Base-by-base conservation (phyloP, 2,329 filamentous ascomycete genomes). In the Penicillium sp. region DNA sequence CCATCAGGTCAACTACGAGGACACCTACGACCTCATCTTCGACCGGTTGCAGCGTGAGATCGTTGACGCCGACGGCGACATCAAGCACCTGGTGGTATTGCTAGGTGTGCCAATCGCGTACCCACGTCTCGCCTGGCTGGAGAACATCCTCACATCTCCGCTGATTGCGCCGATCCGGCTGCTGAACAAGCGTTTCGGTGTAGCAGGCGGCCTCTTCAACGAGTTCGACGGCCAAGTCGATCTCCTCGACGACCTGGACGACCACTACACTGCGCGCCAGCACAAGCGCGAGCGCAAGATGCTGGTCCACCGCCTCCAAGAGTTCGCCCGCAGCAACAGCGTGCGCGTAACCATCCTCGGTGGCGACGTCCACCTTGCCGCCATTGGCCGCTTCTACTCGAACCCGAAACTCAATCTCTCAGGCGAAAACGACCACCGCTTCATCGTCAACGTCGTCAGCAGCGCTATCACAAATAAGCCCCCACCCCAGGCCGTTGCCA, bases 161-260 rank as follows among this genome's bases (percentile, higher is more conserved):
- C 66, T 97, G 25, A 93, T 97, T 70, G 92, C 89, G 0, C 92
- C 93, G 0, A 86, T 97, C 71, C 93, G 92, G 69, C 88, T 97
- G 62, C 74, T 97, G 67, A 94, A 96, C 79, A 90, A 93, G 73
- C 86, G 93, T 27, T 96, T 97, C 65, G 93, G 93, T 56, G 77
- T 96, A 45, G 89, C 89, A 5, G 93, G 92, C 49, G 86, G 87
- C 52, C 81, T 97, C 45, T 96, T 97, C 81, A 97, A 97, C 75
- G 84, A 91, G 56, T 97, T 97, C 66, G 93, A 97, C 67, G 93
- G 93, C 40, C 79, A 82, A 50, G 83, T 87, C 31, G 86, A 88
- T 77, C 72, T 88, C 40, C 75, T 88, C 7, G 86, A 88, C 60
- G 85, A 88, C 62, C 70, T 88, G 43, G 86, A 88, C 65, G 86